phyloP scores from a whole-genome alignment of 2,329 filamentous ascomycete genomes.

The Fusarium proliferatum region DNA sequence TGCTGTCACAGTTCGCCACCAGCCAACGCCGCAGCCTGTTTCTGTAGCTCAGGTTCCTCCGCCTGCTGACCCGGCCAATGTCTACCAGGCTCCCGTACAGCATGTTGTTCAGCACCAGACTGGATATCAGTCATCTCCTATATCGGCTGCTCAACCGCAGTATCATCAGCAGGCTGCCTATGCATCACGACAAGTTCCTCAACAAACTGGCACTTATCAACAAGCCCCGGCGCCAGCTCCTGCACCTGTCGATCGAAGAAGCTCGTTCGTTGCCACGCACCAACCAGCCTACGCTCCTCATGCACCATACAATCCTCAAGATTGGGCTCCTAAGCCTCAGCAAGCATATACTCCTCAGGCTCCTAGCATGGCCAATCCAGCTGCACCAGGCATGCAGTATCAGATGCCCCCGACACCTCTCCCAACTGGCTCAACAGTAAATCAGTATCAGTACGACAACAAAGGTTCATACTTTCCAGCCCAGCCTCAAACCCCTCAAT shows the following conservation, averaged over 20 bases:
- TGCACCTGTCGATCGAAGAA: neutral
- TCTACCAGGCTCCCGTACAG: neutral
- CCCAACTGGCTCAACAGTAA: neutral
- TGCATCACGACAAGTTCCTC: no score
- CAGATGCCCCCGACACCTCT: constrained; percentile 14
- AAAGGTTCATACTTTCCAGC: constrained; percentile 10
- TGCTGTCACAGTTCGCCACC: neutral
- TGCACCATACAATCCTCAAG: constrained; percentile 23
- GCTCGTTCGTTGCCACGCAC: neutral
- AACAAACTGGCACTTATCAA: neutral
- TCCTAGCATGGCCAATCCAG: fast-evolving
- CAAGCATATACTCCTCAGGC: neutral
- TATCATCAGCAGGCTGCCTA: neutral
- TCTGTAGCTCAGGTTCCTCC: neutral
- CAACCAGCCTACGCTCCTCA: constrained; percentile 5
- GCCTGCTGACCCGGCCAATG: fast-evolving
- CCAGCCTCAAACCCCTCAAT: neutral
- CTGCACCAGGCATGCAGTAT: neutral
- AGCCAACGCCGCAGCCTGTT: neutral
- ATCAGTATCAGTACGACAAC: neutral
- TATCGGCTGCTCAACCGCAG: neutral
- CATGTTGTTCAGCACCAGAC: neutral
- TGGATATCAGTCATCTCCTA: neutral
- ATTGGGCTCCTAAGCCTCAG: constrained; percentile 6
- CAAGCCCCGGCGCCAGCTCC: neutral